Conservation (phyloP, 176 grass and related monocot genomes). For the Rhynchospora tenuis region DNA sequence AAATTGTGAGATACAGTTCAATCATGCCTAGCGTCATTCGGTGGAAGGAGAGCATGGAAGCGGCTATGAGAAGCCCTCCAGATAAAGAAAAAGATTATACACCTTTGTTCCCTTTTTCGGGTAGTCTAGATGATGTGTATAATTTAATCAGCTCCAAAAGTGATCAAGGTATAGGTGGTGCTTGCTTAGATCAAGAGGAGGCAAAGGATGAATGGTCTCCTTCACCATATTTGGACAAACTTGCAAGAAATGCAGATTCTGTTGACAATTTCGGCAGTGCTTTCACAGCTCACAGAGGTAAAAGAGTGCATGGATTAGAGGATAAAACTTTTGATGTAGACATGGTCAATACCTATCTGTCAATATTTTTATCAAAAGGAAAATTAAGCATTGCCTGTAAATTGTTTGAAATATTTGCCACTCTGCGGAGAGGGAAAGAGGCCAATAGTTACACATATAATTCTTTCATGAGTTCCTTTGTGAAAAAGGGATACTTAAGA, state of each 20-base stretch:
- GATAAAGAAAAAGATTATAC: conserved; percentile 69
- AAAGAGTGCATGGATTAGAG: conserved; percentile 55
- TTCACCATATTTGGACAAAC: conserved; percentile 71
- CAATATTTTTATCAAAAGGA: conserved; percentile 87
- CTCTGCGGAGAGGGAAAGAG: conserved; percentile 36
- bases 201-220: conserved; percentile 75
- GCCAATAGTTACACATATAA: conserved; percentile 87
- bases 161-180: conserved; percentile 26
- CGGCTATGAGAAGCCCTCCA: conserved; percentile 51
- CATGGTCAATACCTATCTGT: conserved; percentile 92
- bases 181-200: conserved; percentile 24
- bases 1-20: conserved; percentile 53
- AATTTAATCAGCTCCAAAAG: conserved; percentile 42
- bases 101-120: conserved; percentile 53
- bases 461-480: conserved; percentile 80
- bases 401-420: conserved; percentile 73
- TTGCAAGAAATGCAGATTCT: conserved; percentile 37
- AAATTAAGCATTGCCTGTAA: conserved; percentile 92
- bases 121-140: conserved; percentile 52
- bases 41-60: conserved; percentile 82
- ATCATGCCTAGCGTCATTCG: conserved; percentile 45
- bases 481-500: conserved; percentile 89
- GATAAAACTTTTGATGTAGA: conserved; percentile 69
- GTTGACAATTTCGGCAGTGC: conserved; percentile 34
- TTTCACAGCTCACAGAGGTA: conserved; percentile 47